Percentiles rank a stretch among this genome's conserved stretches.
Evolutionary conservation across 257 asterid genomes (phyloP).

Genomic region (Schizonepeta tenuifolia): DNA sequence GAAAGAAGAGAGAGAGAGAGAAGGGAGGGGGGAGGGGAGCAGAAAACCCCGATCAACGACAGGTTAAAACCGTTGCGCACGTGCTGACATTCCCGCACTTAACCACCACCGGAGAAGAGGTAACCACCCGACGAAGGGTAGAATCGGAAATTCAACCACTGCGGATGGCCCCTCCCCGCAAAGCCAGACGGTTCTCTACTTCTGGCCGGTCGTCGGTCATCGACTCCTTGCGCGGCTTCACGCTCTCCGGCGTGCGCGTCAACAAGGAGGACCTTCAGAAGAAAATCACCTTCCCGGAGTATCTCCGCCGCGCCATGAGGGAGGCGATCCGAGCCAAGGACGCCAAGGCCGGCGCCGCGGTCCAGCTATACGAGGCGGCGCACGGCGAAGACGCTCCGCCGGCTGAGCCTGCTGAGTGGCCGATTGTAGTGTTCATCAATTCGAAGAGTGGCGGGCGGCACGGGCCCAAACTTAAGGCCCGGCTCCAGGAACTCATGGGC

Average conservation of each 20-base stretch:
- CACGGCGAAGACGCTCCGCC: constrained; percentile 43
- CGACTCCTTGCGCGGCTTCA: constrained; percentile 69
- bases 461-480: constrained; percentile 85
- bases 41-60: constrained; percentile 11
- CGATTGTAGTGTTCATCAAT: constrained; percentile 81
- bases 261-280: constrained; percentile 66
- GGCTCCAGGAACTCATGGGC: constrained; percentile 84
- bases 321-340: constrained; percentile 73
- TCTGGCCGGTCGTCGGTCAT: constrained; percentile 79
- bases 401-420: constrained; percentile 58
- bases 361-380: constrained; percentile 47
- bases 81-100: constrained; percentile 24
- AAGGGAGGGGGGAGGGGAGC: too few species aligned
- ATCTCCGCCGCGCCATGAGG: constrained; percentile 69
- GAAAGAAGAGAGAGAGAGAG: background rate
- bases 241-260: constrained; percentile 68
- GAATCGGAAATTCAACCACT: constrained; percentile 29
- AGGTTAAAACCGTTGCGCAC: constrained; percentile 34
- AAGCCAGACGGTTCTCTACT: constrained; percentile 31
- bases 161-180: constrained; percentile 45
- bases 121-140: constrained; percentile 15
- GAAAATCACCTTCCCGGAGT: constrained; percentile 74
- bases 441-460: constrained; percentile 93
- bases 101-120: constrained; percentile 7
- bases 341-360: constrained; percentile 44